Evolutionary conservation across 2,329 filamentous ascomycete species (phyloP).

Genomic region (Apiospora pterosperma): DNA sequence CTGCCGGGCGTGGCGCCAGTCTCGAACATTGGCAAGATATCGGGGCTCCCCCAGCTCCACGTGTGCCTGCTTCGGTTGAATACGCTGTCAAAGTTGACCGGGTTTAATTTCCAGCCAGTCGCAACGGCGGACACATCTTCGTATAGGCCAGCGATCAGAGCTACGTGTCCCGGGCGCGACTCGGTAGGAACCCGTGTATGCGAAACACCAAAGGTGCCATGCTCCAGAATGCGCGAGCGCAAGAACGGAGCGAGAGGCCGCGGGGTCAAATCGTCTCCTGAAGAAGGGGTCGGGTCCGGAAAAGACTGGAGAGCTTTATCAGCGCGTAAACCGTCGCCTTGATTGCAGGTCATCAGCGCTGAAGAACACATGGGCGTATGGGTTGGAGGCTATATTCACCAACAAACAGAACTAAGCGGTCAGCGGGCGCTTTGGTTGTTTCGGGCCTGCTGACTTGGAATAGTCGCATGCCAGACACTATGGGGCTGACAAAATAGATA

Average conservation of each 20-base stretch:
- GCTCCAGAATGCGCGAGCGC: constrained; percentile 79
- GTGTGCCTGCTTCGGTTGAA: constrained; percentile 97
- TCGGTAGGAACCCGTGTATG: constrained; percentile 97
- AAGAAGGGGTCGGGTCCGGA: constrained; percentile 75
- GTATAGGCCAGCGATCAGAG: constrained; percentile 92
- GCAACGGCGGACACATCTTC: constrained; percentile 97
- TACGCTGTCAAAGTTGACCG: constrained; percentile 96
- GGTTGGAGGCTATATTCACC: constrained; percentile 44
- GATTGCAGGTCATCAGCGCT: constrained; percentile 10
- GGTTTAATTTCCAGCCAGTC: constrained; percentile 97
- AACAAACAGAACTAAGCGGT: constrained; percentile 88
- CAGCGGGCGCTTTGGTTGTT: constrained; percentile 69
- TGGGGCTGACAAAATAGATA: constrained; percentile 97
- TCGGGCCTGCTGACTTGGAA: constrained; percentile 64
- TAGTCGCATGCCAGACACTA: constrained; percentile 90
- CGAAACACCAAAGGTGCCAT: constrained; percentile 95
- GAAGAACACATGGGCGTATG: constrained; percentile 2
- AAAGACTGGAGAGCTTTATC: constrained; percentile 97
- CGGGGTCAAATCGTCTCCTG: constrained; percentile 59
- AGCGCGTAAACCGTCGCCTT: constrained; percentile 87
- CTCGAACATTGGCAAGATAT: constrained; percentile 97
- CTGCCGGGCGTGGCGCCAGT: constrained; percentile 83
- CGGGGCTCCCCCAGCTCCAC: constrained; percentile 98
- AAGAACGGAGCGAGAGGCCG: constrained; percentile 87
- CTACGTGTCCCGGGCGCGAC: constrained; percentile 93